Conservation (phyloP, 169 alveolate genomes). For the Blepharisma undulans region DNA sequence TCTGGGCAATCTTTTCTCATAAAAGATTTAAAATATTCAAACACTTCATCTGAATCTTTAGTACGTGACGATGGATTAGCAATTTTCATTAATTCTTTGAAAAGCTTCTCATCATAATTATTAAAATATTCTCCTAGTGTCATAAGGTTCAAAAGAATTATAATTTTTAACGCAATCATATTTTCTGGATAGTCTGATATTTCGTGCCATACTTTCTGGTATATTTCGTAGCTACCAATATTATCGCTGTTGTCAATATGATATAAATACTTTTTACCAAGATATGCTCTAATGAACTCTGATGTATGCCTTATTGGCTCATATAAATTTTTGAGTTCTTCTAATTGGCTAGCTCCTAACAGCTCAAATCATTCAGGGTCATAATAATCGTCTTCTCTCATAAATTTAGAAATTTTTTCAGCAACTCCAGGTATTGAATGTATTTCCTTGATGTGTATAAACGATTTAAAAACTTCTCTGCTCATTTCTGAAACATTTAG, state of each 20-base stretch:
- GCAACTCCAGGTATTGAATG: background rate
- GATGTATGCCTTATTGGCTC: background rate
- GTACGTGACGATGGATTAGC: too few species aligned
- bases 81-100: constrained; percentile 26
- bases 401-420: background rate
- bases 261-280: constrained; percentile 33
- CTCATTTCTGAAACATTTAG: background rate
- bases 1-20: background rate
- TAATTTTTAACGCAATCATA: background rate
- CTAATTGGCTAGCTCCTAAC: background rate
- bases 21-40: too few species aligned
- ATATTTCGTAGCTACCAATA: constrained; percentile 12
- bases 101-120: background rate
- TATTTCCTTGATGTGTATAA: background rate
- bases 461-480: background rate
- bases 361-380: background rate
- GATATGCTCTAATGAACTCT: constrained; percentile 23
- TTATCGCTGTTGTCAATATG: constrained; percentile 12
- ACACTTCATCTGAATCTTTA: background rate
- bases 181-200: background rate
- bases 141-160: background rate
- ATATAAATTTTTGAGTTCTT: background rate
- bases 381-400: background rate
- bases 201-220: background rate
- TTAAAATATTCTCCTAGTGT: background rate